Conservation (phyloP, 1,284 basidiomycete species). For the Moniliophthora roreri region DNA sequence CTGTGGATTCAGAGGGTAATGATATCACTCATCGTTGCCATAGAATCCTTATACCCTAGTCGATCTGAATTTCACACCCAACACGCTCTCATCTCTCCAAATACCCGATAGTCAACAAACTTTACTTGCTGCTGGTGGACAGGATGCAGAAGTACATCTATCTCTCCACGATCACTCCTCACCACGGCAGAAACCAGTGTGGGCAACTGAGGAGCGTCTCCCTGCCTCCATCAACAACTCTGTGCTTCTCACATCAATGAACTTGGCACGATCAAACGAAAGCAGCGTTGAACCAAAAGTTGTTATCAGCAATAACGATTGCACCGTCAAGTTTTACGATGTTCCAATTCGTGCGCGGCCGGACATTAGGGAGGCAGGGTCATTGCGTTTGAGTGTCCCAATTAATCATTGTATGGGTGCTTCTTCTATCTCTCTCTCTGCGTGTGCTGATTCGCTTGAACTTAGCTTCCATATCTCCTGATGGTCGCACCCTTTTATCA, state of each 20-base stretch:
- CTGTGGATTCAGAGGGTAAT: slow-evolving; percentile 8
- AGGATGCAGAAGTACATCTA: slow-evolving; percentile 77
- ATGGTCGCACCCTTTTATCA: slow-evolving; percentile 79
- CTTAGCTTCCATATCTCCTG: slow-evolving; percentile 79
- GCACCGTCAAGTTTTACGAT: slow-evolving; percentile 74
- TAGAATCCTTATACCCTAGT: slow-evolving; percentile 53
- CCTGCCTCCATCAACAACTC: slow-evolving; percentile 83
- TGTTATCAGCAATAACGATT: slow-evolving; percentile 83
- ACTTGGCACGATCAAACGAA: slow-evolving; percentile 53
- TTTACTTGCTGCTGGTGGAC: slow-evolving; percentile 81
- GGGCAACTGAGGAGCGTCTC: slow-evolving; percentile 58
- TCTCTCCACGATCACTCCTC: slow-evolving; percentile 42
- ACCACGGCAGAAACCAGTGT: slow-evolving; percentile 35
- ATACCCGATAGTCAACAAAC: slow-evolving; percentile 53
- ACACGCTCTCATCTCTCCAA: slow-evolving; percentile 65
- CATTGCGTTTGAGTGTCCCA: slow-evolving; percentile 62
- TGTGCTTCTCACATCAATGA: slow-evolving; percentile 66
- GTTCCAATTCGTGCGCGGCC: slow-evolving; percentile 57
- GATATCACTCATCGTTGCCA: background rate
- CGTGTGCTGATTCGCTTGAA: slow-evolving; percentile 13
- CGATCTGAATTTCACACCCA: slow-evolving; percentile 61
- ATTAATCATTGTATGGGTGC: slow-evolving; percentile 42
- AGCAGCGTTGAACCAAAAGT: slow-evolving; percentile 70
- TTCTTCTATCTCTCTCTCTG: slow-evolving; percentile 13
- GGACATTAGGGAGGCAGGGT: slow-evolving; percentile 51